Conservation (phyloP, 768 basidiomycete genomes). For the Lentinula guzmanii region DNA sequence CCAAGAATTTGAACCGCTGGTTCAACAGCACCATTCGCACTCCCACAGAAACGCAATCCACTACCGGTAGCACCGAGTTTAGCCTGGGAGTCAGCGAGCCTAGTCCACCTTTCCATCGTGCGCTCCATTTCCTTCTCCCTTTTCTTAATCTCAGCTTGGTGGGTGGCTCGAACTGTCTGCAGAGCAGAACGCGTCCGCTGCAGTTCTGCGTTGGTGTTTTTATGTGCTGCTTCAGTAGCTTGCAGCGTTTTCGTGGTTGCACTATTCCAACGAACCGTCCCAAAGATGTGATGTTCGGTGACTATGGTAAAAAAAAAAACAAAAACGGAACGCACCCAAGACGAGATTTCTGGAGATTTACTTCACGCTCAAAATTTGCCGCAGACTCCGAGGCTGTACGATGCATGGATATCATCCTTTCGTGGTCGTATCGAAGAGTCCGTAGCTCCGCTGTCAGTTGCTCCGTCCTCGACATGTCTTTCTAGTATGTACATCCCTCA, state of each 20-base stretch:
- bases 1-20: slow-evolving; percentile 30
- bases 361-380: slow-evolving; percentile 75
- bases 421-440: slow-evolving; percentile 77
- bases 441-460: slow-evolving; percentile 68
- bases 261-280: slow-evolving; percentile 23
- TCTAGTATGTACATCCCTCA: slow-evolving; percentile 28
- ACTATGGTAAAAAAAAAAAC: too few species aligned
- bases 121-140: slow-evolving; percentile 76
- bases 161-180: slow-evolving; percentile 62
- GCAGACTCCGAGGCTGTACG: slow-evolving; percentile 50
- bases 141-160: slow-evolving; percentile 72
- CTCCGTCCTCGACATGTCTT: slow-evolving; percentile 78
- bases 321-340: slow-evolving; percentile 49
- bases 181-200: slow-evolving; percentile 66
- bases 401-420: slow-evolving; percentile 66
- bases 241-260: slow-evolving; percentile 48
- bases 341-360: slow-evolving; percentile 65
- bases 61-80: slow-evolving; percentile 44
- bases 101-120: slow-evolving; percentile 69
- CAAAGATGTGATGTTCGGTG: slow-evolving; percentile 2
- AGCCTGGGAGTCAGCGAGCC: slow-evolving; percentile 60
- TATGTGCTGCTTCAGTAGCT: slow-evolving; percentile 58
- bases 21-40: slow-evolving; percentile 36
- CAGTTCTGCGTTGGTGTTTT: slow-evolving; percentile 63
- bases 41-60: slow-evolving; percentile 35